Base-by-base conservation (phyloP, 768 basidiomycete species). In the Mycena metata region DNA sequence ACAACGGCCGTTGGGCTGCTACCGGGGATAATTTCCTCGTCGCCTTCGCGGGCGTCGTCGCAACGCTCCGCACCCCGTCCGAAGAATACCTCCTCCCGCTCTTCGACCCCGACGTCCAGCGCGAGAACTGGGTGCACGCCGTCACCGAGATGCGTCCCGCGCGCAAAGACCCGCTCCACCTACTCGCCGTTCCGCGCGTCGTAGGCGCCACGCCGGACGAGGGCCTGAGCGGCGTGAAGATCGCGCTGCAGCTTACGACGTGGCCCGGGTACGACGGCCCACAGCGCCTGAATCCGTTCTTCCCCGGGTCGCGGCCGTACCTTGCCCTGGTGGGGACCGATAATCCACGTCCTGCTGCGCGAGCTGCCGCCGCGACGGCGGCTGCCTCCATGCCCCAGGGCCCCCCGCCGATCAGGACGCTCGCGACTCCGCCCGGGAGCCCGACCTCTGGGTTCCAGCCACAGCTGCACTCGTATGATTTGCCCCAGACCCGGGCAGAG, bases 271-370 rank as follows among this genome's bases (percentile, higher is more conserved):
- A 47, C 51, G 58, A 57, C 51, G 42, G 57, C 47, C 36, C 45
- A 35, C 9, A 8, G 12, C 46, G 42, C 5, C 5, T 17, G 41
- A 71, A 71, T 39, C 66, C 70, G 54, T 57, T 45, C 64, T 3
- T 33, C 9, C 70, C 70, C n/a, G 70, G 70, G 3, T 65, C 70
- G 30, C 52, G 67, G 23, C 36, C 58, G 60, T 71, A 71, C 39
- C 30, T 51, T 15, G 62, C 66, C 26, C 9, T 45, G 13, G 50
- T 46, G 23, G 35, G 17, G 33, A n/a, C 47, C 5, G 47, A 50
- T 6, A 11, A 0, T 15, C 21, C 46, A 33, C 46, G 59, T 15
- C 21, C 3, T 35, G 39, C 13, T 2, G 36, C 35, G 52, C 52
- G 52, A 19, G 17, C n/a, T 36, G n/a, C 35, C 26, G 50, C 5